These are phyloP conservation scores for Trichomonas tenax DNA, from an alignment of 208 protist genomes.

Conservation along the genomic window DNA sequence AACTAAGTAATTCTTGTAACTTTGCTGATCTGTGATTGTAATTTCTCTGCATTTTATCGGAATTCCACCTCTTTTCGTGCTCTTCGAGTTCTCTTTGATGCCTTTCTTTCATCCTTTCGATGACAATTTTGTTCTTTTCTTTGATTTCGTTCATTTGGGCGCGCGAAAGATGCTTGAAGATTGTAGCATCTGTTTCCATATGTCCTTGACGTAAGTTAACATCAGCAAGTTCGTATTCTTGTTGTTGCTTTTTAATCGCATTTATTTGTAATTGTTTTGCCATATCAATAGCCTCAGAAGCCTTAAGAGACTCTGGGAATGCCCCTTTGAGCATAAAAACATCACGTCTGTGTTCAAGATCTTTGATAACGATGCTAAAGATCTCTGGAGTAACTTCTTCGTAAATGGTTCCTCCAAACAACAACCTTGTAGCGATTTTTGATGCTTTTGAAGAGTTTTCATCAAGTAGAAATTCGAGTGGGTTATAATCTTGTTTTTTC, in stretches of 20 bases:
- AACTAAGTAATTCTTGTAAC: neutral
- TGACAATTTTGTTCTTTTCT: neutral
- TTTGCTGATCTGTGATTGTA: neutral
- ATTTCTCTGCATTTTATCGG: neutral
- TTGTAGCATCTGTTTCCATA: neutral
- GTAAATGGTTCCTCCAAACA: neutral
- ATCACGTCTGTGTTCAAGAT: neutral
- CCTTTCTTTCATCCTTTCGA: neutral
- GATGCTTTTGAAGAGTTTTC: neutral
- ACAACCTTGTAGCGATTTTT: neutral
- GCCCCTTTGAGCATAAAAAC: neutral
- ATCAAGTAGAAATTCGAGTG: neutral
- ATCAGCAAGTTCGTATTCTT: neutral
- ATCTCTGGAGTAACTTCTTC: neutral
- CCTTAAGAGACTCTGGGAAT: neutral
- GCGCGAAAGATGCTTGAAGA: neutral
- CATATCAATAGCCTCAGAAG: neutral
- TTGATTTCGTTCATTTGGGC: neutral
- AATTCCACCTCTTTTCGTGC: neutral
- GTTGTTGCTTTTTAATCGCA: neutral
- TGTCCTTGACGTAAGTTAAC: neutral
- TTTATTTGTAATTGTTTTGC: neutral
- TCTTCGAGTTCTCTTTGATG: neutral
- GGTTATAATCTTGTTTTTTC: neutral
- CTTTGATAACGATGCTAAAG: neutral